These are phyloP conservation scores for Mortierella sp. DNA, from an alignment of 371 early-diverging fungal genomes.

Conservation along the genomic window DNA sequence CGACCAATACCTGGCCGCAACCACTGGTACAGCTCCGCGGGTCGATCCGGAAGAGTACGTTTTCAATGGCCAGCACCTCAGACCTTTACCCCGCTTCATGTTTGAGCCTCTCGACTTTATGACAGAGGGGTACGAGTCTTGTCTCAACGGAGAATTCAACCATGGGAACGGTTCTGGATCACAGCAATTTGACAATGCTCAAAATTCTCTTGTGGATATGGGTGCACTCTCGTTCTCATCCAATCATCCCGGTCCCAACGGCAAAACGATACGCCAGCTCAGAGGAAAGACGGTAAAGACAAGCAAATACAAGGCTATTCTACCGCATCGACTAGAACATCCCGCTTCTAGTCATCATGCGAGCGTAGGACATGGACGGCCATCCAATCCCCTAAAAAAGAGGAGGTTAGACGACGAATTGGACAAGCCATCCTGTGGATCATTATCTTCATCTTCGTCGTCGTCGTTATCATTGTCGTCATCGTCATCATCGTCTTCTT, in stretches of 20 bases:
- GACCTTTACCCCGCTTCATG: slow-evolving; percentile 41
- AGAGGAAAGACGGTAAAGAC: background rate
- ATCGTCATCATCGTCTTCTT: background rate
- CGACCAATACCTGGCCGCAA: slow-evolving; percentile 35
- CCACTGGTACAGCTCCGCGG: slow-evolving; percentile 19
- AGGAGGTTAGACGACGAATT: slow-evolving; percentile 13
- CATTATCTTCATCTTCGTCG: background rate
- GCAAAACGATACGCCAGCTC: background rate
- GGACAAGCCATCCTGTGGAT: background rate
- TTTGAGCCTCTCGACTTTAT: slow-evolving; percentile 45
- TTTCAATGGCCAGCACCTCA: slow-evolving; percentile 43
- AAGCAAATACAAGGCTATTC: slow-evolving; percentile 13
- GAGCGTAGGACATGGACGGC: background rate
- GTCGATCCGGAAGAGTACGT: slow-evolving; percentile 42
- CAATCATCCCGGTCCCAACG: background rate
- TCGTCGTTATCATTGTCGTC: background rate
- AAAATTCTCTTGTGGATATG: slow-evolving; percentile 5
- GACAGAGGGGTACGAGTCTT: slow-evolving; percentile 22
- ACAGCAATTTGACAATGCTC: slow-evolving; percentile 14
- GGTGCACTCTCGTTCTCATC: background rate
- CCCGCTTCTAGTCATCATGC: slow-evolving; percentile 2
- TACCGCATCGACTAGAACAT: slow-evolving; percentile 16
- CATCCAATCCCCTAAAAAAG: slow-evolving; percentile 14
- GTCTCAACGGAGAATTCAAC: slow-evolving; percentile 6
- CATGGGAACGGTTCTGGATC: background rate